A percentile compares a stretch with the other conserved stretches of the same genome.
Evolutionary conservation across 2,329 filamentous ascomycete species (phyloP).

Genomic region (Cladophialophora immunda): DNA sequence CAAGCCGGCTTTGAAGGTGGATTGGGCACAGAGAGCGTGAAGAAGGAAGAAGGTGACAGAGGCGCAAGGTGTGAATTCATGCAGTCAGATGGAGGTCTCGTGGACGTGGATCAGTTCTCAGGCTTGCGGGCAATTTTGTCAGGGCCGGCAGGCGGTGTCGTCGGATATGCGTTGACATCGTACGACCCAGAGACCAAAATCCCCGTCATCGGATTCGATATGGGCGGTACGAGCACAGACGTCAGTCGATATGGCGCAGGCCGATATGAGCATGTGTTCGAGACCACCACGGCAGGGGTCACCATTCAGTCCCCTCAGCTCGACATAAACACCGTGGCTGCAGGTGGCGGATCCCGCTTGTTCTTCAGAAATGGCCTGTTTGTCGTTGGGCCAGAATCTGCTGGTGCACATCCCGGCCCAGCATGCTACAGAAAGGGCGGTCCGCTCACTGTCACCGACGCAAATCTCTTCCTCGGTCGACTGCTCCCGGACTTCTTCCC

Average conservation of each 20-base stretch:
- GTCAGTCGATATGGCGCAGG: conserved; percentile 87
- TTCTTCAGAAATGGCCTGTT: conserved; percentile 92
- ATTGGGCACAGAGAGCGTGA: conserved; percentile 77
- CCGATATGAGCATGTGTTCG: conserved; percentile 90
- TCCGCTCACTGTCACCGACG: conserved; percentile 89
- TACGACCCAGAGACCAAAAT: conserved; percentile 84
- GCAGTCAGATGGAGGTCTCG: conserved; percentile 83
- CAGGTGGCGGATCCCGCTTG: conserved; percentile 74
- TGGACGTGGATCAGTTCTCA: conserved; percentile 71
- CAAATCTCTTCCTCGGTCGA: conserved; percentile 86
- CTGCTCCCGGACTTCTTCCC: conserved; percentile 93
- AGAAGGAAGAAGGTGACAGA: conserved; percentile 68
- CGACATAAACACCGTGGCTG: conserved; percentile 94
- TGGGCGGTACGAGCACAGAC: conserved; percentile 93
- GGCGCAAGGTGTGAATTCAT: conserved; percentile 92
- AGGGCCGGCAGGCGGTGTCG: conserved; percentile 91
- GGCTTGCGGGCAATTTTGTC: conserved; percentile 88
- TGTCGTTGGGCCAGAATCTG: conserved; percentile 90
- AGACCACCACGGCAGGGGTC: conserved; percentile 92
- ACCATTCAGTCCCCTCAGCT: conserved; percentile 92
- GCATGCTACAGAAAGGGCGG: conserved; percentile 93
- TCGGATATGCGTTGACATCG: conserved; percentile 90
- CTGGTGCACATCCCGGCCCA: conserved; percentile 88
- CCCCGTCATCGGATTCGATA: conserved; percentile 93
- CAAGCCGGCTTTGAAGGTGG: conserved; percentile 82